Conservation (phyloP, 2,329 filamentous ascomycete species). For the Pleomassaria siparia region DNA sequence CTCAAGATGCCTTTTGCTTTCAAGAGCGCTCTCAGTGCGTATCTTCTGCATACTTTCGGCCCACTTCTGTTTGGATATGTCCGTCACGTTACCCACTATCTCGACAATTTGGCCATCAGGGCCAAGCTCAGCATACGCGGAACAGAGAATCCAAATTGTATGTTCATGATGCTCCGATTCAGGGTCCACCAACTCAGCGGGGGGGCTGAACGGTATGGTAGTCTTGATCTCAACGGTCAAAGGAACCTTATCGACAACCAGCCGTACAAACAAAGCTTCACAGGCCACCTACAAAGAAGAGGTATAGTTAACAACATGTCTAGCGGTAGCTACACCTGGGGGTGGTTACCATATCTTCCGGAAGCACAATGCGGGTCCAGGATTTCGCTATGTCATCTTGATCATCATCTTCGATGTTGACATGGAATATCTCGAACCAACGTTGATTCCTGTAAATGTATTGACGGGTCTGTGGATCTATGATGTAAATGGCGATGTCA, state of each 20-base stretch:
- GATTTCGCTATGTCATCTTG: conserved; percentile 12
- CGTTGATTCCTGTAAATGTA: conserved; percentile 46
- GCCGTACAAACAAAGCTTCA: conserved; percentile 29
- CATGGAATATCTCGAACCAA: conserved; percentile 26
- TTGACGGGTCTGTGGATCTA: conserved; percentile 31
- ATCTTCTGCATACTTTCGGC: conserved; percentile 37
- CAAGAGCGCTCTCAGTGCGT: conserved; percentile 30
- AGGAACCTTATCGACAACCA: conserved; percentile 33
- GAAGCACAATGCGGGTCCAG: conserved; percentile 27
- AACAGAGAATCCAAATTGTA: conserved; percentile 33
- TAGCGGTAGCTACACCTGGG: too few species aligned
- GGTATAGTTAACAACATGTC: too few species aligned
- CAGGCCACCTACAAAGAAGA: too few species aligned
- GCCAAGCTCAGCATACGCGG: conserved; percentile 29
- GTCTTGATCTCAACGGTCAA: conserved; percentile 43
- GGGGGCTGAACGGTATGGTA: conserved; percentile 38
- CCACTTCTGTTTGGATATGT: conserved; percentile 43
- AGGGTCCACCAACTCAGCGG: conserved; percentile 13
- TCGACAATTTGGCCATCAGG: conserved; percentile 25
- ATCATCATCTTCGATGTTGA: conserved; percentile 14
- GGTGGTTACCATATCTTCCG: conserved; percentile 42
- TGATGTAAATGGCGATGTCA: conserved; percentile 46
- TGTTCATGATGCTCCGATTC: conserved; percentile 16
- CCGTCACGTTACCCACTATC: conserved; percentile 40
- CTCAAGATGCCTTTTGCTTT: conserved; percentile 37